Conservation (phyloP, 306 rosid species). For the Arachis stenosperma region DNA sequence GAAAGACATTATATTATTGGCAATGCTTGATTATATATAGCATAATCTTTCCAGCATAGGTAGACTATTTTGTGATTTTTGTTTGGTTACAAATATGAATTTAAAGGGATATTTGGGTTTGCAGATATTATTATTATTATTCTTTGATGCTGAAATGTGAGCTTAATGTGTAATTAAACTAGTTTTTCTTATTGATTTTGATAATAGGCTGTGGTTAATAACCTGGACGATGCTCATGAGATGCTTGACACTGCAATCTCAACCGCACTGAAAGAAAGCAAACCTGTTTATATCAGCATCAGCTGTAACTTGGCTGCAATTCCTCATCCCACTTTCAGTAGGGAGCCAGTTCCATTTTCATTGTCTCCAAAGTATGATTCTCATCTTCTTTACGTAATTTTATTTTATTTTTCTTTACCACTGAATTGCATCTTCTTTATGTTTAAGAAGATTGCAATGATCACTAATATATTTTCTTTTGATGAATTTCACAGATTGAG, state of each 20-base stretch:
- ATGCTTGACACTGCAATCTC: slow-evolving; percentile 80
- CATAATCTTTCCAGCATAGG: too few species aligned
- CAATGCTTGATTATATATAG: too few species aligned
- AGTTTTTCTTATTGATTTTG: slow-evolving; percentile 35
- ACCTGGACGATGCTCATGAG: slow-evolving; percentile 86
- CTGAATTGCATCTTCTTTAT: too few species aligned
- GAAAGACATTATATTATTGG: too few species aligned
- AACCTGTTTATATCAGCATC: slow-evolving; percentile 88
- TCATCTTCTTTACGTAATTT: not conserved
- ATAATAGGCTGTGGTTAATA: slow-evolving; percentile 74
- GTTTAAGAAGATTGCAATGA: too few species aligned
- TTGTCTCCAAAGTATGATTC: slow-evolving; percentile 52
- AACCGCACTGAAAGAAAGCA: slow-evolving; percentile 82
- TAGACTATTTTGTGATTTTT: too few species aligned
- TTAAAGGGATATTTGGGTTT: too few species aligned
- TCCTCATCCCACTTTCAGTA: slow-evolving; percentile 68
- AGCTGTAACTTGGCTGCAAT: slow-evolving; percentile 70
- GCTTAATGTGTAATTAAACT: not conserved
- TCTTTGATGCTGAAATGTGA: not conserved
- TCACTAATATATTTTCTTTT: not conserved
- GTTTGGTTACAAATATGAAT: too few species aligned
- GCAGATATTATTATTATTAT: too few species aligned
- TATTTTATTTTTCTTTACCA: too few species aligned
- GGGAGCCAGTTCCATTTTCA: slow-evolving; percentile 67
- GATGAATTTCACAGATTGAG: slow-evolving; percentile 46